Base-by-base conservation (phyloP, 2,329 filamentous ascomycete genomes). In the Verticillium klebahnii region DNA sequence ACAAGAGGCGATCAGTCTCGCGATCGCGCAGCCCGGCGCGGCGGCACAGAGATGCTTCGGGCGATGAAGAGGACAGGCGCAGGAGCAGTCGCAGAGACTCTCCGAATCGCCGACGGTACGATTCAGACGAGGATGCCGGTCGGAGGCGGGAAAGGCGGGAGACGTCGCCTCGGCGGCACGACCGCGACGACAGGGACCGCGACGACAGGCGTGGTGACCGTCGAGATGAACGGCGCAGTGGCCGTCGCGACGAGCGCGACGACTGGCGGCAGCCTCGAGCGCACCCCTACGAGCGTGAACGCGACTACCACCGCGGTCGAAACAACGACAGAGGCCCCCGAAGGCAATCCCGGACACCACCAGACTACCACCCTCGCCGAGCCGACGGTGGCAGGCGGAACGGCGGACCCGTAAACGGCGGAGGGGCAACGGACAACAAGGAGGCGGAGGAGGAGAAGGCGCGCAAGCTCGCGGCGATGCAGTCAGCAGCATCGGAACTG, bases 391-490 rank as follows among this genome's bases (percentile, higher is more conserved):
- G 69, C 29, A 64, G 65, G 25, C 61, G 68, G 6, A 60, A 65
- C 29, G 65, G 60, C 32, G 64, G 63, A 2, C 40, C 61, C 14
- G 65, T 61, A 15, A 60, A 61, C 54, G 34, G 60, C 65, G 66
- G 56, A 60, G 61, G 62, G 60, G 60, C 62, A 36, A 65, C 60
- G 34, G 70, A 69, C 12, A 68, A 69, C 9, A 64, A 67, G 17
- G 73, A 75, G 4, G 73, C 72, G 7, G 82, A 82, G 23, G 83
- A 85, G 25, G 87, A 89, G 64, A 81, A 82, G n/a, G 86, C 87
- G 14, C 82, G 83, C 29, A 91, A 87, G 71, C 75, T 92, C 19
- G 89, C 87, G 17, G 88, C 86, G 9, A 92, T 93, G 90, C 89
- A 91, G 72, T 82, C 83, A 19, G 88, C 87, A 32, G 90, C 90